Conservation (phyloP, 306 rosid genomes). For the Cicer chorassanicum region DNA sequence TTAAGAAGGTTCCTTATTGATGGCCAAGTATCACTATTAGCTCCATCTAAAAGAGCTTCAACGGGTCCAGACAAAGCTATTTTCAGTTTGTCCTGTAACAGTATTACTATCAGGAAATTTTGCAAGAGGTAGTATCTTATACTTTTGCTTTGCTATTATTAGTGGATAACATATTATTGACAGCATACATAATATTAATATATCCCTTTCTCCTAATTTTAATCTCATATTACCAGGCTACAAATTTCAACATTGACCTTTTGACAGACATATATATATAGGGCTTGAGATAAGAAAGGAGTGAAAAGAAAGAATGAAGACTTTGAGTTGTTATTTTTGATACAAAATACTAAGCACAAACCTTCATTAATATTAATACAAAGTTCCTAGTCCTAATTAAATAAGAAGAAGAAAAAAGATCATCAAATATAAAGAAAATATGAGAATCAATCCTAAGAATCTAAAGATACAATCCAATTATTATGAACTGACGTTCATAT, state of each 20-base stretch:
- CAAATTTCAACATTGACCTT: constrained; percentile 30
- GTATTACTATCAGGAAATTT: constrained; percentile 48
- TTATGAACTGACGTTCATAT: neutral
- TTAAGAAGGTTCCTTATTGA: constrained; percentile 74
- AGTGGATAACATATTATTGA: neutral
- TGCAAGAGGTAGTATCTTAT: constrained; percentile 10
- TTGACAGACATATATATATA: constrained; percentile 2
- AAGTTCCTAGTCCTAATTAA: neutral
- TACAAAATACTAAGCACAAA: neutral
- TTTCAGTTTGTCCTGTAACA: constrained; percentile 77
- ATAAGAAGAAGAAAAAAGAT: neutral
- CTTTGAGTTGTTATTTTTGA: neutral
- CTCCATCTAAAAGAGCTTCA: constrained; percentile 93
- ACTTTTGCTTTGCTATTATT: neutral
- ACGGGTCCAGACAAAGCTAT: constrained; percentile 79
- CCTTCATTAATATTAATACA: constrained; percentile 5
- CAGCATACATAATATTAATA: constrained; percentile 1
- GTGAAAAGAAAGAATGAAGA: constrained; percentile 7
- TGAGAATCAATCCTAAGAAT: constrained; percentile 11
- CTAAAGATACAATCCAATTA: constrained; percentile 3
- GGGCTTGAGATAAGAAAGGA: neutral
- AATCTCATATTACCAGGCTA: constrained; percentile 6
- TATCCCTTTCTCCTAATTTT: constrained; percentile 18
- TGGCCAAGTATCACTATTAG: constrained; percentile 88
- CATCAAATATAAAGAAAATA: neutral